Evolutionary conservation across 192 early-diverging fungal species (phyloP), one percentile per base, ranked within the genome.

Genomic region (Irineochytrium annulatum): DNA sequence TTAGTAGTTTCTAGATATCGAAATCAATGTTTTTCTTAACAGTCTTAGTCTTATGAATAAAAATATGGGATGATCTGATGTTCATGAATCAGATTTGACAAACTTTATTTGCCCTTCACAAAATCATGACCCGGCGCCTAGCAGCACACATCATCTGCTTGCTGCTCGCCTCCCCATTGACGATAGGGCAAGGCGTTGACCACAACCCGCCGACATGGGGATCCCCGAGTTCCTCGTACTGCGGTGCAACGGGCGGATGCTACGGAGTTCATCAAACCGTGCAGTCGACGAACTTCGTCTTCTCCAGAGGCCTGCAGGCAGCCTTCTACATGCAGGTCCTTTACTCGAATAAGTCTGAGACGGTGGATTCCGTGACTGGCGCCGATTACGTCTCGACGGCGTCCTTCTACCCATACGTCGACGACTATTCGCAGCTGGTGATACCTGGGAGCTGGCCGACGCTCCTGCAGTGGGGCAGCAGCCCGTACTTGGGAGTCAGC

Each of bases 331-430:
- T 49, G 8, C 46, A 49, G 26, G 13, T 49, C 46, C 6, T 49
- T 8, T 14, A 14, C 11, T 49, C 46, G 6, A 49, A 49, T 24
- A 8, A 22, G 11, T 8, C 46, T 6, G 26, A 8, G 11, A 14
- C 13, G 46, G 8, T 22, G 6, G 46, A 24, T 22, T 33, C 41
- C 16, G 13, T 60, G 3, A 48, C 31, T 19, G 34, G 41, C 8
- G 53, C 6, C 33, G 34, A 34, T 26, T 44, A 29, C 4, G 55
- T 60, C 8, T 44, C 60, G 37, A 72, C 72, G 19, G 67, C 66
- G 3, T 48, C 69, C 19, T 78, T 74, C 62, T 78, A 68, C 63
- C 76, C 76, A 1, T 22, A 26, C 13, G 76, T 78, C 8, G 76
- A 78, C 41, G 72, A 74, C 45, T 78, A 78, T 44, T 43, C 59